Percentiles rank a stretch among this genome's conserved stretches.
Conservation (phyloP, 306 rosid genomes). For the Cicer judaicum region DNA sequence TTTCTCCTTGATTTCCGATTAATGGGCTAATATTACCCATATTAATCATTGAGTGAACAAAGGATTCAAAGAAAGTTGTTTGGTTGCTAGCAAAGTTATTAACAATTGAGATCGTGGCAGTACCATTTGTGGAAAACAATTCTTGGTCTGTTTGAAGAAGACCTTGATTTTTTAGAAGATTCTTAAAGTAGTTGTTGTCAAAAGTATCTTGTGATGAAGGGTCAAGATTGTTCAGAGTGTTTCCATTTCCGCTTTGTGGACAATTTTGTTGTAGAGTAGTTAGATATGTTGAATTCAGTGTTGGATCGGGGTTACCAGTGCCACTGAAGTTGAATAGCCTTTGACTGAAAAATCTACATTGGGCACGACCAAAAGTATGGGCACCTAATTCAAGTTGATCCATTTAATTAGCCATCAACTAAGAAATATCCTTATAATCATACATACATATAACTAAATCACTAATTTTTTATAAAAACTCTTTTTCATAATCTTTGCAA, state of each 20-base stretch:
- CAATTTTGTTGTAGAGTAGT: constrained; percentile 59
- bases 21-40: constrained; percentile 74
- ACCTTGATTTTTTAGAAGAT: constrained; percentile 54
- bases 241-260: constrained; percentile 63
- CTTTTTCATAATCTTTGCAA: too few relatives aligned
- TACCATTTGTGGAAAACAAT: constrained; percentile 54
- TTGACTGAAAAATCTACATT: constrained; percentile 56
- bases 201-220: constrained; percentile 56
- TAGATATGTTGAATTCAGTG: constrained; percentile 56
- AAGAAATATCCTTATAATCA: not conserved
- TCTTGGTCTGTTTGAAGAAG: constrained; percentile 72
- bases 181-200: constrained; percentile 67
- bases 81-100: constrained; percentile 60
- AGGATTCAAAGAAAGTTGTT: constrained; percentile 63
- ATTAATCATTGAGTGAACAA: constrained; percentile 72
- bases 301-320: constrained; percentile 64
- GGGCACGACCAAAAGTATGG: constrained; percentile 80
- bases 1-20: constrained; percentile 66
- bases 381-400: constrained; percentile 57
- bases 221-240: constrained; percentile 57
- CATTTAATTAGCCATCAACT: not conserved
- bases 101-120: constrained; percentile 57
- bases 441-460: not conserved
- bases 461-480: too few relatives aligned
- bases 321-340: constrained; percentile 65